These are phyloP conservation scores for Cadophora sp. DNA, from an alignment of 2,329 filamentous ascomycete species.

Conservation along the genomic window DNA sequence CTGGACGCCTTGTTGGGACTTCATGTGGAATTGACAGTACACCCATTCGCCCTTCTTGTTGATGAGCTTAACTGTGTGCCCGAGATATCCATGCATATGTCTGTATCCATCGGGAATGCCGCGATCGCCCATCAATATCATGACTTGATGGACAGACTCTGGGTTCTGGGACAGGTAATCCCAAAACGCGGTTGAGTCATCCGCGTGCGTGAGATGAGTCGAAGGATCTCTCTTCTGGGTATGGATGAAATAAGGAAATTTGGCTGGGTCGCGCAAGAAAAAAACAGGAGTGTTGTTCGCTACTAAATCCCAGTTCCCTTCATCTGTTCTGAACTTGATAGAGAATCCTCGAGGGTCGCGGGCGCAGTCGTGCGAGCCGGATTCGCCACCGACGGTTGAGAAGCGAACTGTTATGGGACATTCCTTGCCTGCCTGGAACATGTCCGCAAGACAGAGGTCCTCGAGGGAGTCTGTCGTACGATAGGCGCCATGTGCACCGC, in stretches of 20 bases:
- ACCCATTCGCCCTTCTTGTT: constrained; percentile 60
- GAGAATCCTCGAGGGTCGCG: constrained; percentile 77
- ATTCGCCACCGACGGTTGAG: constrained; percentile 78
- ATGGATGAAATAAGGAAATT: constrained; percentile 77
- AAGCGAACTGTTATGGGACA: constrained; percentile 72
- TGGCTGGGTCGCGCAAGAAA: constrained; percentile 76
- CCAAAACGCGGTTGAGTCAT: constrained; percentile 55
- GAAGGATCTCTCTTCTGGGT: constrained; percentile 77
- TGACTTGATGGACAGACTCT: constrained; percentile 62
- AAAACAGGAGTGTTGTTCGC: constrained; percentile 78
- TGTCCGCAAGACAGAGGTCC: constrained; percentile 60
- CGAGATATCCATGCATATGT: constrained; percentile 61
- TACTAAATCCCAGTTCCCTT: constrained; percentile 78
- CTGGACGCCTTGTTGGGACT: constrained; percentile 59
- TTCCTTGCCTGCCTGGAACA: constrained; percentile 69
- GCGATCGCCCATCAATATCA: constrained; percentile 64
- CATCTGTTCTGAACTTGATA: constrained; percentile 75
- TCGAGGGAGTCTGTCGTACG: constrained; percentile 57
- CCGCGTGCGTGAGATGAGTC: constrained; percentile 68
- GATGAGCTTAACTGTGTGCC: constrained; percentile 62
- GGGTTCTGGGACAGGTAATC: constrained; percentile 50
- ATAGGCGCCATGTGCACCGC: constrained; percentile 62
- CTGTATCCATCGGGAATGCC: constrained; percentile 62
- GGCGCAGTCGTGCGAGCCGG: constrained; percentile 73
- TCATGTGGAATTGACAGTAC: constrained; percentile 61